These are phyloP conservation scores for Geosmithia flava DNA, from an alignment of 2,329 filamentous ascomycete species.

Conservation along the genomic window DNA sequence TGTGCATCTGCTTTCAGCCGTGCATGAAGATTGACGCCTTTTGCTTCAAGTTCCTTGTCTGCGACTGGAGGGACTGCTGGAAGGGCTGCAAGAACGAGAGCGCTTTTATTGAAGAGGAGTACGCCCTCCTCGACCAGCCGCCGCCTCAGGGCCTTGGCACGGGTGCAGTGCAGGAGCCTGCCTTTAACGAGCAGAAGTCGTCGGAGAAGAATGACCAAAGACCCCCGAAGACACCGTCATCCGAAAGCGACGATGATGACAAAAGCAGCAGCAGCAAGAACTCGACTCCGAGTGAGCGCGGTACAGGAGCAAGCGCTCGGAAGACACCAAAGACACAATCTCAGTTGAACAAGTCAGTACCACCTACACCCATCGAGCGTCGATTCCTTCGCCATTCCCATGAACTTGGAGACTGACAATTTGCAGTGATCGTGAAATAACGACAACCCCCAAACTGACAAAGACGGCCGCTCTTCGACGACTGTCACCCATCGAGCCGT, in stretches of 20 bases:
- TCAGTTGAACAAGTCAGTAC: not conserved
- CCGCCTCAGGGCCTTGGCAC: constrained; percentile 33
- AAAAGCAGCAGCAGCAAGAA: constrained; percentile 5
- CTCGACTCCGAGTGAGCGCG: constrained; percentile 7
- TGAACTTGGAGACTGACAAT: too few relatives aligned
- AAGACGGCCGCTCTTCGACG: constrained; percentile 33
- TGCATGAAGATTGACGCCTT: constrained; percentile 94
- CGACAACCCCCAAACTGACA: constrained; percentile 10
- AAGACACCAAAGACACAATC: not conserved
- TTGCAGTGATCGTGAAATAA: not conserved
- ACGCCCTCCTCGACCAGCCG: constrained; percentile 44
- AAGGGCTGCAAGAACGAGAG: constrained; percentile 89
- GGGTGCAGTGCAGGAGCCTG: not conserved
- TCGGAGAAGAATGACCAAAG: not conserved
- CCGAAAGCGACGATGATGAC: not conserved
- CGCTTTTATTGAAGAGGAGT: constrained; percentile 61
- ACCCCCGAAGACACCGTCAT: not conserved
- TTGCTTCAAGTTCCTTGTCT: constrained; percentile 90
- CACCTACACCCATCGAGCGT: too few relatives aligned
- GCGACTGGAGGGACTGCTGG: constrained; percentile 95
- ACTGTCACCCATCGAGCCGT: constrained; percentile 53
- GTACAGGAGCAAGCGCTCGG: not conserved
- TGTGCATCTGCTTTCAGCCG: constrained; percentile 94
- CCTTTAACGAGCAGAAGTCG: not conserved
- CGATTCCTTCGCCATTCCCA: too few relatives aligned